Conservation (phyloP, 257 asterid species). For the Penstemon newberryi region DNA sequence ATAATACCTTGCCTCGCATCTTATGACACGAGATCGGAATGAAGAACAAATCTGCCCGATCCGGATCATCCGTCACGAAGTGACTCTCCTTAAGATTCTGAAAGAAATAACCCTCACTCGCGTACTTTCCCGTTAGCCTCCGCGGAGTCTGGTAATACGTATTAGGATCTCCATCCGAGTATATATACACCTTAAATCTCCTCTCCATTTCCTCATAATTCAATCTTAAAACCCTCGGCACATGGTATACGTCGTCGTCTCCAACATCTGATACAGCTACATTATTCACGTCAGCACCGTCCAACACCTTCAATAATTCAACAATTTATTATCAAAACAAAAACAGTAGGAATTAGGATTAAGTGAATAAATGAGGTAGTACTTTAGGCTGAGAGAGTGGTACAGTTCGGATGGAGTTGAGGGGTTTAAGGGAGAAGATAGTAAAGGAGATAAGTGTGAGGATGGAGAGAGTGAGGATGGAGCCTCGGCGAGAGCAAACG, state of each 20-base stretch:
- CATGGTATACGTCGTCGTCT: constrained; percentile 70
- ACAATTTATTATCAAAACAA: not conserved
- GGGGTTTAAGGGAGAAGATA: constrained; percentile 55
- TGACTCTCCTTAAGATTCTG: constrained; percentile 88
- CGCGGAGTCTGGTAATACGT: constrained; percentile 95
- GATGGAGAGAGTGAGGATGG: constrained; percentile 19
- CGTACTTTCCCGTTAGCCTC: constrained; percentile 92
- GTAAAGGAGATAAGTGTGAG: constrained; percentile 33
- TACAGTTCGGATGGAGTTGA: constrained; percentile 37
- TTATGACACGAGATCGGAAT: constrained; percentile 97
- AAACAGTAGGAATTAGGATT: too few relatives aligned
- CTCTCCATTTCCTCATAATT: constrained; percentile 72
- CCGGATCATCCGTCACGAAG: constrained; percentile 77
- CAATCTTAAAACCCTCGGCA: constrained; percentile 65
- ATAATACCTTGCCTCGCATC: constrained; percentile 95
- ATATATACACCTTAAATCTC: constrained; percentile 85
- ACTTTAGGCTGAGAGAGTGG: constrained; percentile 42
- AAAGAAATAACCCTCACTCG: constrained; percentile 93
- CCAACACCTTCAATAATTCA: constrained; percentile 23
- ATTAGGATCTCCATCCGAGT: constrained; percentile 91
- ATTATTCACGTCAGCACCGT: constrained; percentile 25
- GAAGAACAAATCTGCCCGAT: constrained; percentile 87
- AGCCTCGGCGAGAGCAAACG: too few relatives aligned
- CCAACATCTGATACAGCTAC: constrained; percentile 33
- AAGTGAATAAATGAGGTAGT: constrained; percentile 12